Percentiles rank a stretch among this genome's conserved stretches.
Evolutionary conservation across 768 basidiomycete species (phyloP).

Genomic region (Chalciporus chontae): DNA sequence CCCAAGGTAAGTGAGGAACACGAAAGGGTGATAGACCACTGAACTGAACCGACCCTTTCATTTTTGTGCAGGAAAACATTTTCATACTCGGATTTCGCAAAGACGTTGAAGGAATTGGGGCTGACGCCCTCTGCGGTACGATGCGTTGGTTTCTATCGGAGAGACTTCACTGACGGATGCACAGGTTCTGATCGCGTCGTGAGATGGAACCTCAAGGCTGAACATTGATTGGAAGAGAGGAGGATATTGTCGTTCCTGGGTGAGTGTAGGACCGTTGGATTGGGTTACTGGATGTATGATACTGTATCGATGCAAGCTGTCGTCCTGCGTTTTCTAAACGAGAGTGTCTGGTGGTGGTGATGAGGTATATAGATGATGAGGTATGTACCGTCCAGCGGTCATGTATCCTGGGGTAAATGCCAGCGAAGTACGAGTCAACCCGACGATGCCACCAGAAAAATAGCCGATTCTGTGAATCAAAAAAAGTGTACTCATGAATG

Average conservation of each 20-base stretch:
- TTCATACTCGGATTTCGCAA: conserved; percentile 66
- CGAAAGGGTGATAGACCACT: neutral
- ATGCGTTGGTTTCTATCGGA: neutral
- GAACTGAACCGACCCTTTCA: neutral
- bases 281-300: neutral
- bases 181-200: conserved; percentile 54
- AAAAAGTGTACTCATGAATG: too few species aligned
- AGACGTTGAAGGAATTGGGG: conserved; percentile 77
- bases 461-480: too few species aligned
- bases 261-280: neutral
- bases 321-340: too few species aligned
- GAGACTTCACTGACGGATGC: conserved; percentile 1
- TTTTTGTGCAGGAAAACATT: conserved; percentile 66
- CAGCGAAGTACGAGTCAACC: too few species aligned
- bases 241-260: too few species aligned
- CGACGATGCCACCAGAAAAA: too few species aligned
- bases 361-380: too few species aligned
- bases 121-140: conserved; percentile 88
- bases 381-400: too few species aligned
- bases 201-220: neutral
- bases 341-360: too few species aligned
- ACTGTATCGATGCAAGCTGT: neutral
- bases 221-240: too few species aligned
- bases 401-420: too few species aligned
- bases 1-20: conserved; percentile 58